Base-by-base conservation (phyloP, 352 stramenopile genomes). In the Globisporangium cylindrosporum region DNA sequence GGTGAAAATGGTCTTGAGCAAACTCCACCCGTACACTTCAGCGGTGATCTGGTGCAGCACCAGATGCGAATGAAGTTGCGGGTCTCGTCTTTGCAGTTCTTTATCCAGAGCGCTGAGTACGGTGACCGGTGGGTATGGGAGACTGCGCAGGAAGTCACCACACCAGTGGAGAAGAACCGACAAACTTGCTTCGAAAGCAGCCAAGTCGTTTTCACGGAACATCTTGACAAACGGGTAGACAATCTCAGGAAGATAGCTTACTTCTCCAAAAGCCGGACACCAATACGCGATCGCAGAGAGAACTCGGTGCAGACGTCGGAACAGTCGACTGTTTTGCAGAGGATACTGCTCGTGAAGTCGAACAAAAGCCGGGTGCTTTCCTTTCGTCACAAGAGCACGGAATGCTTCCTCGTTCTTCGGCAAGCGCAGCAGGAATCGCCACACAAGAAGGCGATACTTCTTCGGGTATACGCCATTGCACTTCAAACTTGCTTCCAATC, bases 161-260 rank as follows among this genome's bases (percentile, higher is more conserved):
- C 89, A 94, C 82, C 85, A 97, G 57, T 96, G 83, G 18, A 97
- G 76, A n/a, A 98, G 66, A 6, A 98, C 75, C 25, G 80, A 84
- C 48, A 97, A 48, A 36, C 88, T 88, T 20, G 88, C 79, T 82
- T 98, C 93, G 67, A 98, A 98, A 24, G 90, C 91, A 9, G 88
- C 90, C 24, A 98, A 66, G 32, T 97, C 91, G 57, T 97, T 95
- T 46, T 91, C 80, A 0, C 76, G 79, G 61, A 94, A 96, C 14
- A 95, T 80, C 58, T 93, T 92, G 59, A 97, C 75, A 66, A 98
- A 97, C 22, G 92, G 91, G 71, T 96, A 97, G 48, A 93, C 90
- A 20, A 96, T 32, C 18, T 84, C 84, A 22, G 92, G 88, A 18
- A 98, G 70, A 25, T 92, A 97, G 32, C 73, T 79, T 38, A 90